Base-by-base conservation (phyloP, 176 grass and related monocot genomes). In the Echinochloa phyllopogon region DNA sequence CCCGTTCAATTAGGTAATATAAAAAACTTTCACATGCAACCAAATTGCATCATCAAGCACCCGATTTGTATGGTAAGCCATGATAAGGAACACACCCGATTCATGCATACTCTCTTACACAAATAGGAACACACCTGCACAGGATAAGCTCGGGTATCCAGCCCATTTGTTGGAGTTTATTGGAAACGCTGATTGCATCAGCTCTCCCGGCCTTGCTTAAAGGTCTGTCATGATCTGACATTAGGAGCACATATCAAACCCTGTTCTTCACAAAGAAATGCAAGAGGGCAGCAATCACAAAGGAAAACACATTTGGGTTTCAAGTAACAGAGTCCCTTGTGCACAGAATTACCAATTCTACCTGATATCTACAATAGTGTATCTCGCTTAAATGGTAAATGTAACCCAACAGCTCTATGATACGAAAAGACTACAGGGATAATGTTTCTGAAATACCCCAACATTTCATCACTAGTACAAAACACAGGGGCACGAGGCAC, bases 141-240 rank as follows among this genome's bases (percentile, higher is more conserved):
- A 98, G 83, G 72, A 98, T 87, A 69, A 95, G 90, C 77, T 98
- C 93, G 1, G 96, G 93, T 90, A 92, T 90, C 96, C 96, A 98
- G 44, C 93, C 93, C 85, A 94, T 88, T 20, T 98, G 87, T 69
- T 87, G 91, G 60, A 95, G 94, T 59, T 98, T 98, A 75, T 69
- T 82, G 76, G 93, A 88, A 64, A 95, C 45, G 25, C 79, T 95
- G 39, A 98, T 92, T 87, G 93, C 96, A 80, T 92, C 93, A 52
- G 68, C 76, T 83, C 77, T 84, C 41, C 96, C 96, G 40, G 55
- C 44, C 90, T 93, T 89, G 73, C 91, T 98, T 60, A 98, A 74
- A 25, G 93, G 91, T 57, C 93, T 92, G 65, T 94, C 93, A 89
- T 98, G 96, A 87, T 98, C 96, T 98, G 88, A 37, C 25, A 75